Base-by-base conservation (phyloP, 495 filamentous ascomycete species). In the Aspergillus saccharolyticus region DNA sequence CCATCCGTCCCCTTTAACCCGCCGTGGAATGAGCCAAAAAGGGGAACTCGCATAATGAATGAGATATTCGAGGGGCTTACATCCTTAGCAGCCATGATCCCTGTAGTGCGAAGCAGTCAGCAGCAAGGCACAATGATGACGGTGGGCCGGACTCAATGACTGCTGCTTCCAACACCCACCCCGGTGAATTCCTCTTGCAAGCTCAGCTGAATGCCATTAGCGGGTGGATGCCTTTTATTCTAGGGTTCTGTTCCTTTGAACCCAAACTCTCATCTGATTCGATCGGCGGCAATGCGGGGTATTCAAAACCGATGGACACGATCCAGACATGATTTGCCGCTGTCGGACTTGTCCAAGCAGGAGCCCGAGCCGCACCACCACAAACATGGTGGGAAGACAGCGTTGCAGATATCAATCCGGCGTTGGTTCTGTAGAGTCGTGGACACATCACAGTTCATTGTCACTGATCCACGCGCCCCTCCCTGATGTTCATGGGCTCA, bases 121-220 rank as follows among this genome's bases (percentile, higher is more conserved):
- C 17, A 22, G 54, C 45, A 48, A 56, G 21, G 45, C 42, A 42
- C 25, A n/a, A 39, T 44, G 24, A 2, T 19, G 51, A 6, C 21
- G 44, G 54, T 50, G 47, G 47, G 47, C 22, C 47, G 28, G 3
- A 18, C 16, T 50, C 22, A 28, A 50, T 50, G 44, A 22, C 2
- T 15, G 43, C 22, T 39, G 44, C 18, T 48, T 12, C 1, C 39
- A 43, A 61, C 46, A 25, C 56, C 28, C 30, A 28, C 44, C 25
- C 25, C 25, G 49, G 48, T 54, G 33, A 25, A 53, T 57, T 52
- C 14, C 46, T 54, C 39, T 54, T 55, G 39, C 46, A 57, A 20
- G 52, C 49, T 49, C 52, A 56, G 60, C 56, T 63, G 56, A 58
- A 46, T 28, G 12, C 21, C 20, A 51, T 17, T 16, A 22, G 33